Evolutionary conservation across 2,329 filamentous ascomycete genomes (phyloP).

Genomic region (Hypoxylon sp.): DNA sequence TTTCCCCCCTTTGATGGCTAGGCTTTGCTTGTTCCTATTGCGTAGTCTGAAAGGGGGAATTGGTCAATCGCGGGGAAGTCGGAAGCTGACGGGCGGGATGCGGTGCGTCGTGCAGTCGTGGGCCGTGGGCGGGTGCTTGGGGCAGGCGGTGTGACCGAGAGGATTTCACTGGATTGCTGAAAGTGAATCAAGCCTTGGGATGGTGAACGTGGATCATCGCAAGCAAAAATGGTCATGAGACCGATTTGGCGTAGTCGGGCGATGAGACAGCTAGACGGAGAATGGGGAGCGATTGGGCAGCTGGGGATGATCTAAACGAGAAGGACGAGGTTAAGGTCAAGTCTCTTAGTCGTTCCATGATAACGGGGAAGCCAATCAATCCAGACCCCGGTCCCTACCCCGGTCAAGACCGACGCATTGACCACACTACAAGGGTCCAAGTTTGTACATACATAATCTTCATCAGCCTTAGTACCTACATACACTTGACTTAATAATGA

Average conservation of each 20-base stretch:
- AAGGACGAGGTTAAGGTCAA: slow-evolving; percentile 38
- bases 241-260: slow-evolving; percentile 45
- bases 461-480: slow-evolving; percentile 2
- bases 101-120: slow-evolving; percentile 39
- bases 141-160: slow-evolving; percentile 44
- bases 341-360: slow-evolving; percentile 32
- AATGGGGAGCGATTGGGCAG: slow-evolving; percentile 42
- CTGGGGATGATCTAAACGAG: slow-evolving; percentile 44
- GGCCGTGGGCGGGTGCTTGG: slow-evolving; percentile 32
- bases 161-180: slow-evolving; percentile 17
- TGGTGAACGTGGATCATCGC: slow-evolving; percentile 48
- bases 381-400: slow-evolving; percentile 17
- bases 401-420: slow-evolving; percentile 18
- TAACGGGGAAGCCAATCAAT: slow-evolving; percentile 38
- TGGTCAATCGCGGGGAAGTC: slow-evolving; percentile 44
- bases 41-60: slow-evolving; percentile 20
- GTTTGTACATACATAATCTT: not conserved
- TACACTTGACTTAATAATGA: not conserved
- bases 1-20: slow-evolving; percentile 33
- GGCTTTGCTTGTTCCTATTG: slow-evolving; percentile 27
- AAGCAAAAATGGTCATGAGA: slow-evolving; percentile 52
- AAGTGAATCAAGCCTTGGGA: slow-evolving; percentile 41
- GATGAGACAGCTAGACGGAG: slow-evolving; percentile 42
- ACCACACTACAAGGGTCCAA: slow-evolving; percentile 41
- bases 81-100: slow-evolving; percentile 47